A percentile compares a stretch with the other conserved stretches of the same genome.
phyloP scores from a whole-genome alignment of 73 alveolate genomes.

The Blepharisma japonicum region DNA sequence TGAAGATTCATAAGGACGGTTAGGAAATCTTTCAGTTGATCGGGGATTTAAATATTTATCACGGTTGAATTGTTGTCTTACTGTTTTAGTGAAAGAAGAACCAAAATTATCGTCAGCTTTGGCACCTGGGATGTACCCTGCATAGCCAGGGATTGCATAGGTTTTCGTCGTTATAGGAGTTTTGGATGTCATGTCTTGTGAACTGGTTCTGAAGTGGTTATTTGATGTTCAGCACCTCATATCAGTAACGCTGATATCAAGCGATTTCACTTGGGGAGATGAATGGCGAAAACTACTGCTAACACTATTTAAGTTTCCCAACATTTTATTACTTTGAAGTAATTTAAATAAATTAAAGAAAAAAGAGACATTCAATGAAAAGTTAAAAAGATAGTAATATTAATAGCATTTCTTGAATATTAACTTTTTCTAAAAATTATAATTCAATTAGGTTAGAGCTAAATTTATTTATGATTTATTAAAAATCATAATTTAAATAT shows the following conservation, averaged over 20 bases:
- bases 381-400: too few relatives aligned
- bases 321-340: neutral
- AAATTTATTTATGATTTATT: too few relatives aligned
- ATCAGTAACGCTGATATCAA: neutral
- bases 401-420: too few relatives aligned
- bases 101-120: neutral
- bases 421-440: too few relatives aligned
- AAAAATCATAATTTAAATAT: too few relatives aligned
- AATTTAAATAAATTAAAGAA: too few relatives aligned
- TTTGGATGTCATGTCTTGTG: neutral
- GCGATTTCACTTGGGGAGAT: neutral
- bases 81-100: neutral
- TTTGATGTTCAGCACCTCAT: neutral
- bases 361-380: too few relatives aligned
- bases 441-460: too few relatives aligned
- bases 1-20: neutral
- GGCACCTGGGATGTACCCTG: slow-evolving; percentile 1
- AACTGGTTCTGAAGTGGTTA: neutral
- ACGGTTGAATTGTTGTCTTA: neutral
- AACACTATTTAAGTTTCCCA: slow-evolving; percentile 9
- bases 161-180: neutral
- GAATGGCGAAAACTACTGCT: neutral
- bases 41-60: neutral
- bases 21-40: neutral
- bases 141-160: neutral